These are phyloP conservation scores for Talaromyces liani DNA, from an alignment of 495 filamentous ascomycete species.

Conservation along the genomic window DNA sequence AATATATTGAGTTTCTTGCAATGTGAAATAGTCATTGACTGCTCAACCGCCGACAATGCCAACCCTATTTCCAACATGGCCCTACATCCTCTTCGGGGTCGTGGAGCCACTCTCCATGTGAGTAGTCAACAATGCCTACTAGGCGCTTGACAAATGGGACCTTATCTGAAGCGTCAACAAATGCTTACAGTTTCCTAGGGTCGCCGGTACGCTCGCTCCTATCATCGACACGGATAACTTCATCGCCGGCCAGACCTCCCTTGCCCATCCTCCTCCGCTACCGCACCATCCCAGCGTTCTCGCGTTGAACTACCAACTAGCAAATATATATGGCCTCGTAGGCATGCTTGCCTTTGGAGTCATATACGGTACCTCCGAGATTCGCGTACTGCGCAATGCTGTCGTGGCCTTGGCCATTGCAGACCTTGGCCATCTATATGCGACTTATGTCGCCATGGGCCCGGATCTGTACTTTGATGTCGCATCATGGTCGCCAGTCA, in stretches of 20 bases:
- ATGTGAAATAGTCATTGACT: not conserved
- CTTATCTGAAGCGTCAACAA: not conserved
- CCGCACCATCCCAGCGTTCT: constrained; percentile 33
- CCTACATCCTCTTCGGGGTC: constrained; percentile 38
- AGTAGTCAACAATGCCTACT: constrained; percentile 11
- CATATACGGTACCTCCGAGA: constrained; percentile 54
- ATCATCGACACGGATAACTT: constrained; percentile 51
- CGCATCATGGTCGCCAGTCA: constrained; percentile 56
- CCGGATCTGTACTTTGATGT: constrained; percentile 45
- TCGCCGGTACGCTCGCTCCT: constrained; percentile 49
- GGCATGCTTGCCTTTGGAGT: constrained; percentile 53
- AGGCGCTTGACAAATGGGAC: constrained; percentile 5
- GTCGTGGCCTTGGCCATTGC: constrained; percentile 56
- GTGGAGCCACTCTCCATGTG: constrained; percentile 65
- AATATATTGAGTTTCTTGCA: not conserved
- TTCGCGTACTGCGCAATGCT: constrained; percentile 60
- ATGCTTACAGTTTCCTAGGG: constrained; percentile 21
- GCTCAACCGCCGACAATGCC: constrained; percentile 16
- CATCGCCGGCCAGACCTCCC: constrained; percentile 49
- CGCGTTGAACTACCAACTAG: constrained; percentile 53
- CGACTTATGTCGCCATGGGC: constrained; percentile 53
- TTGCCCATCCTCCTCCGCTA: constrained; percentile 18
- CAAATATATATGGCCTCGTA: constrained; percentile 61
- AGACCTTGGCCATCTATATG: constrained; percentile 63
- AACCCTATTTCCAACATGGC: constrained; percentile 35